Base-by-base conservation (phyloP, 73 alveolate genomes). In the Paramecium tetraurelia region DNA sequence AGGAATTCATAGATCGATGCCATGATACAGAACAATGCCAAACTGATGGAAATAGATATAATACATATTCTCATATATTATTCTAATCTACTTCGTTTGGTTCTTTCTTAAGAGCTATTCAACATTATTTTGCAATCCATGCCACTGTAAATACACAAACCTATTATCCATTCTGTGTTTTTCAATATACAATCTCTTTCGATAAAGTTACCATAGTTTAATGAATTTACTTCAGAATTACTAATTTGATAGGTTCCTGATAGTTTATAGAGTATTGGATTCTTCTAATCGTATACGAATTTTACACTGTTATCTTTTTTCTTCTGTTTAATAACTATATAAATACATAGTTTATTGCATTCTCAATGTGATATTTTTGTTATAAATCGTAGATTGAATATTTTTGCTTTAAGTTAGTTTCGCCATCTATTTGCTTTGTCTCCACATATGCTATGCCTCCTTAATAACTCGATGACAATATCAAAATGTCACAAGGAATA, bases 71-170 rank as follows among this genome's bases (percentile, higher is more conserved):
- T 89, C 94, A 89, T 89, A n/a, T 20, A 36, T 44, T 89, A 24
- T 70, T 89, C 94, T 24, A 89, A 58, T 89, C 97, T 96, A 33
- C 95, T 92, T 92, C 94, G 94, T 85, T 93, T 95, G 46, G 85
- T 93, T 83, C 95, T 95, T 92, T 95, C 96, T 92, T 95, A 94
- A 69, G 95, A 96, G 43, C 96, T 93, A 87, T 98, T 96, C 95
- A 93, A 93, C 96, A 97, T 95, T 46, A 97, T 96, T 95, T 98
- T 98, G 14, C 99, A 95, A 58, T 98, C 98, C 98, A 94, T 96
- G n/a, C 99, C 99, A 36, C 98, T 94, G 86, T 98, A 96, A 16
- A 98, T 95, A 9, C 95, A 97, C 27, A 98, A 84, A 41, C 99
- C 99, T 86, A 92, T 90, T 20, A 93, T 94, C 89, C 72, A 95